Evolutionary conservation across 768 basidiomycete genomes (phyloP), one percentile per base, ranked within the genome.

Genomic region (Asterophora lycoperdoides): DNA sequence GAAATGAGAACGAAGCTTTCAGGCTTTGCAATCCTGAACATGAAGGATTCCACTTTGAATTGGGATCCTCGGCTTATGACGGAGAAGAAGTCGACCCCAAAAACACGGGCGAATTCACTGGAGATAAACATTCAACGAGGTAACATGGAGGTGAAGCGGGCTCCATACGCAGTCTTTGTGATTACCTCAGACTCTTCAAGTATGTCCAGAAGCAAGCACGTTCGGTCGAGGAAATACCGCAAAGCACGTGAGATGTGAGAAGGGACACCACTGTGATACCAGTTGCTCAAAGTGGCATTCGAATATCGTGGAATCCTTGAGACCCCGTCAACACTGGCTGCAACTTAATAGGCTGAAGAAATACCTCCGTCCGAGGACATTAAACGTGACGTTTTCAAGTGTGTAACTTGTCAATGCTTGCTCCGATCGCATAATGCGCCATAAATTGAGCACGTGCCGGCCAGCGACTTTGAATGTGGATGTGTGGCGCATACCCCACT

Each of bases 41-140:
- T 86, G 70, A 99, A 95, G 0, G 93, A 93, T 69, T 99, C 96
- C 20, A 98, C 96, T 68, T 98, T 99, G 75, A 93, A 98, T 60
- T 99, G 96, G 1, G 93, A 96, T 0, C 96, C 96, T 28, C 96
- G 82, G 52, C 82, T 93, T 54, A 96, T 80, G 28, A 97, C 94
- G 3, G 93, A 96, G 61, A 86, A 90, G 64, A 97, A 98, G 67
- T 99, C 96, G 37, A 99, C 86, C 1, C 96, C 95, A 56, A 96
- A 98, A 5, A 98, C 91, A 8, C 96, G 83, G 34, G 96, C 94
- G 59, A 97, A 97, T 65, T 99, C 96, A 11, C 95, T 98, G 59
- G 30, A n/a, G 19, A 44, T 11, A 41, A 7, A 44, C 8, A 23
- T 53, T 37, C 26, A 20, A 19, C 17, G 7, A 26, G 17, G 14